Base-by-base conservation (phyloP, 108 stramenopile genomes). In the Cyclostephanos invisitatus region DNA sequence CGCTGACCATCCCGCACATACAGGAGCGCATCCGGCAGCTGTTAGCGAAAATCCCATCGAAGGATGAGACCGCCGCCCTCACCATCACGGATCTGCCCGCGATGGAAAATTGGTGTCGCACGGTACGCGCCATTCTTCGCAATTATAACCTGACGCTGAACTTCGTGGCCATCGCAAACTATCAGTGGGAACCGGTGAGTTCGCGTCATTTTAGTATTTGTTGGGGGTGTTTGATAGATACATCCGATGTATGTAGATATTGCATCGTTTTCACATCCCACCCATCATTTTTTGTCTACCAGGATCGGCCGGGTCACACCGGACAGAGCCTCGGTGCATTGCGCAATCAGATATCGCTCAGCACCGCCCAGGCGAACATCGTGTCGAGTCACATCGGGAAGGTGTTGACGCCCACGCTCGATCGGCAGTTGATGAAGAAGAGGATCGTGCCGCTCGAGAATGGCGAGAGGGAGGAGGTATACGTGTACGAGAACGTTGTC, bases 131-230 rank as follows among this genome's bases (percentile, higher is more conserved):
- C 40, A 64, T 63, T 11, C 44, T 68, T 1, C 36, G 75, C 24
- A 57, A 57, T 57, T 75, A 75, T 53, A 75, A 75, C 29, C 62
- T 75, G 36, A 54, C 62, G 7, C 62, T 75, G 36, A 75, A 75
- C 15, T 75, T 75, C 61, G 60, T 75, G 38, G 65, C 67, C 50
- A 67, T 75, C 38, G 75, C 58, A 0, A 75, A 67, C 38, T 75
- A 75, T 56, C 75, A 75, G 44, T 75, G 75, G 75, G 75, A 75
- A 29, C 75, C 75, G 20, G n/a, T n/a, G n/a, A n/a, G n/a, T n/a
- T n/a, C n/a, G n/a, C n/a, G n/a, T n/a, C n/a, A n/a, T n/a, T n/a
- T n/a, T n/a, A n/a, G n/a, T n/a, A n/a, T n/a, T n/a, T n/a, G n/a
- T n/a, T n/a, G n/a, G n/a, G n/a, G n/a, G n/a, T n/a, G n/a, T n/a